A percentile compares a stretch with the other conserved stretches of the same genome.
Evolutionary conservation across 208 protist species (phyloP).

Genomic region (Leishmania major): DNA sequence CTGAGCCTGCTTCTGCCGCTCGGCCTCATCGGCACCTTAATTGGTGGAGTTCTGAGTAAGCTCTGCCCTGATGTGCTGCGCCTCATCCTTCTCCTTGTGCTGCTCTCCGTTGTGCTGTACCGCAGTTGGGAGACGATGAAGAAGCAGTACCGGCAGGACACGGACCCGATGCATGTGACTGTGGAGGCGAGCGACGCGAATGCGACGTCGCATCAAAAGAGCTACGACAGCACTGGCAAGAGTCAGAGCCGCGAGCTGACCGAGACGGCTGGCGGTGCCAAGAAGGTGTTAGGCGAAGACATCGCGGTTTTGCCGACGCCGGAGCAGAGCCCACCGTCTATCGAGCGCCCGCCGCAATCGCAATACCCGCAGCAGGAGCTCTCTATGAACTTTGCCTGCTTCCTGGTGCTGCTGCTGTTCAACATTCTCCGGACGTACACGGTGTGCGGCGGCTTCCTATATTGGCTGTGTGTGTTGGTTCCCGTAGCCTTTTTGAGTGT

Average conservation of each 20-base stretch:
- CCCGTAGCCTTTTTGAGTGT: constrained; percentile 36
- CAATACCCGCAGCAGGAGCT: constrained; percentile 71
- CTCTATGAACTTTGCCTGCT: constrained; percentile 47
- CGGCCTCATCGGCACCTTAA: constrained; percentile 67
- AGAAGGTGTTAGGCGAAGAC: neutral
- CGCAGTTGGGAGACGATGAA: constrained; percentile 65
- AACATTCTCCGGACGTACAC: constrained; percentile 52
- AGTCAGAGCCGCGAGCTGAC: constrained; percentile 9
- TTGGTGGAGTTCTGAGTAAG: constrained; percentile 74
- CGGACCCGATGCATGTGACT: constrained; percentile 24
- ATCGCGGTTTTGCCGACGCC: constrained; percentile 4
- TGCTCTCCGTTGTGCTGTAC: constrained; percentile 68
- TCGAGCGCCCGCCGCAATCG: constrained; percentile 26
- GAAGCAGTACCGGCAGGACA: constrained; percentile 49
- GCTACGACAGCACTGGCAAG: constrained; percentile 15
- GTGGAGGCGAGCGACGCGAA: constrained; percentile 22
- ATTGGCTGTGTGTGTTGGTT: constrained; percentile 53
- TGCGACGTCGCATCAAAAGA: neutral
- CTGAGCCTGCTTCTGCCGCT: constrained; percentile 77
- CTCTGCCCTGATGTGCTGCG: constrained; percentile 82
- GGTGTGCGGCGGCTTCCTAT: constrained; percentile 49
- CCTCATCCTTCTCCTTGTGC: constrained; percentile 70
- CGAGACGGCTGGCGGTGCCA: constrained; percentile 16
- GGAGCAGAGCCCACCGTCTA: neutral
- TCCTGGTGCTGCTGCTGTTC: constrained; percentile 69